phyloP scores from a whole-genome alignment of 306 rosid genomes.

The Vachellia pachyceras region DNA sequence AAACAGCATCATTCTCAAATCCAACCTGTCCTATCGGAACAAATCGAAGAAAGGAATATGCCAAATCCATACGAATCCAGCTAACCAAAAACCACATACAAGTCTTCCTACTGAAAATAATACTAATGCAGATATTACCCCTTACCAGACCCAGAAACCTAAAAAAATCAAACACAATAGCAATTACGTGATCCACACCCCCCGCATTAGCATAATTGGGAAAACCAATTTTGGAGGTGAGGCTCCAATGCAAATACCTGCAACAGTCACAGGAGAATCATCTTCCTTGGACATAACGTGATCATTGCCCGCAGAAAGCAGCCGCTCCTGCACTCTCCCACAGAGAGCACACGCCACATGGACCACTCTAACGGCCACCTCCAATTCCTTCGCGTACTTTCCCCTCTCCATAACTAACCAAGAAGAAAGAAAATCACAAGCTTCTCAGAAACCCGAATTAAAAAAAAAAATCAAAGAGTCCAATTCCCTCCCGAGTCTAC shows the following conservation, averaged over 20 bases:
- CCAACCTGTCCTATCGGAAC: not conserved
- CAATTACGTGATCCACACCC: slow-evolving; percentile 23
- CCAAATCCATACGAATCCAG: slow-evolving; percentile 28
- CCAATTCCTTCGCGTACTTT: slow-evolving; percentile 66
- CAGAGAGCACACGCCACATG: slow-evolving; percentile 84
- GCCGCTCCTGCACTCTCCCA: slow-evolving; percentile 74
- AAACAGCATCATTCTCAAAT: not conserved
- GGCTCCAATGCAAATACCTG: slow-evolving; percentile 57
- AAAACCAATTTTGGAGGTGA: not conserved
- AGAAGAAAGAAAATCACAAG: slow-evolving; percentile 22
- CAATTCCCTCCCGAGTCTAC: not conserved
- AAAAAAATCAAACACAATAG: slow-evolving; percentile 16
- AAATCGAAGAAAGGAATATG: not conserved
- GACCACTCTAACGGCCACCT: slow-evolving; percentile 84
- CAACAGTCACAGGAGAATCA: slow-evolving; percentile 91
- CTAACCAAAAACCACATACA: slow-evolving; percentile 1
- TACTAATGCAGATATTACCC: slow-evolving; percentile 21
- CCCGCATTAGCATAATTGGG: not conserved
- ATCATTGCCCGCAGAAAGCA: slow-evolving; percentile 44
- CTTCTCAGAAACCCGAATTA: slow-evolving; percentile 43
- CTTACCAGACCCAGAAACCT: slow-evolving; percentile 14
- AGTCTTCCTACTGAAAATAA: not conserved
- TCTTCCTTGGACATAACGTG: slow-evolving; percentile 81
- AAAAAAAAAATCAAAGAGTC: slow-evolving; percentile 10
- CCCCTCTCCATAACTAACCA: slow-evolving; percentile 56